Evolutionary conservation across 2,329 filamentous ascomycete species (phyloP).

Genomic region (Orbilia oligospora): DNA sequence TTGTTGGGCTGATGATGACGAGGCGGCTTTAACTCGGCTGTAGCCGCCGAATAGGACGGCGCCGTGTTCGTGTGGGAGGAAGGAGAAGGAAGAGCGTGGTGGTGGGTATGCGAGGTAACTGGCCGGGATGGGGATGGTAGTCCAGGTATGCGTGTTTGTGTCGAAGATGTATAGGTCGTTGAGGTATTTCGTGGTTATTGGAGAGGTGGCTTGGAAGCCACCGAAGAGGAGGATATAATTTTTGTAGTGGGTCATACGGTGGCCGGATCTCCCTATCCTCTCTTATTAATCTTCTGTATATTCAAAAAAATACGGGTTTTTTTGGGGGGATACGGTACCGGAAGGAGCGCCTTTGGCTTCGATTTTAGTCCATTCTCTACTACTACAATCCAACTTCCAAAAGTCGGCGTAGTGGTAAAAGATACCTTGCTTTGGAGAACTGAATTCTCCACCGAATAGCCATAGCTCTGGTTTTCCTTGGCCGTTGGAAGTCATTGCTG

Average conservation of each 20-base stretch:
- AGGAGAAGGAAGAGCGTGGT: conserved; percentile 88
- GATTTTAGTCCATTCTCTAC: conserved; percentile 90
- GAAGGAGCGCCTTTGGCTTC: conserved; percentile 74
- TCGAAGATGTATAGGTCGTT: conserved; percentile 97
- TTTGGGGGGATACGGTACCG: conserved; percentile 17
- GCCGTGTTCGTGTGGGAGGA: conserved; percentile 90
- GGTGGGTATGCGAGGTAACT: conserved; percentile 83
- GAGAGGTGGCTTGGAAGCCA: conserved; percentile 96
- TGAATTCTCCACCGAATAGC: conserved; percentile 96
- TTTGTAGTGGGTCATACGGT: conserved; percentile 88
- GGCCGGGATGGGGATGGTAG: conserved; percentile 80
- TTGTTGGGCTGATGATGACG: conserved; percentile 64
- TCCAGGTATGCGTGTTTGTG: conserved; percentile 87
- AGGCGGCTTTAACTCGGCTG: conserved; percentile 84
- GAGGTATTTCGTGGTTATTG: conserved; percentile 88
- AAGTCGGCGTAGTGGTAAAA: conserved; percentile 99
- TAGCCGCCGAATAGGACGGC: conserved; percentile 95
- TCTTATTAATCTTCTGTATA: not conserved
- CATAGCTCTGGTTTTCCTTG: conserved; percentile 86
- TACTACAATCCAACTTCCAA: conserved; percentile 88
- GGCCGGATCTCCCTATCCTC: conserved; percentile 81
- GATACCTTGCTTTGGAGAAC: conserved; percentile 94
- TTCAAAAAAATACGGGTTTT: not conserved
- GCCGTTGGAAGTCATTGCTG: conserved; percentile 88
- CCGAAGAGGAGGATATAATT: conserved; percentile 97